These are phyloP conservation scores for Scutellaria barbata DNA, from an alignment of 257 asterid species.

Conservation along the genomic window DNA sequence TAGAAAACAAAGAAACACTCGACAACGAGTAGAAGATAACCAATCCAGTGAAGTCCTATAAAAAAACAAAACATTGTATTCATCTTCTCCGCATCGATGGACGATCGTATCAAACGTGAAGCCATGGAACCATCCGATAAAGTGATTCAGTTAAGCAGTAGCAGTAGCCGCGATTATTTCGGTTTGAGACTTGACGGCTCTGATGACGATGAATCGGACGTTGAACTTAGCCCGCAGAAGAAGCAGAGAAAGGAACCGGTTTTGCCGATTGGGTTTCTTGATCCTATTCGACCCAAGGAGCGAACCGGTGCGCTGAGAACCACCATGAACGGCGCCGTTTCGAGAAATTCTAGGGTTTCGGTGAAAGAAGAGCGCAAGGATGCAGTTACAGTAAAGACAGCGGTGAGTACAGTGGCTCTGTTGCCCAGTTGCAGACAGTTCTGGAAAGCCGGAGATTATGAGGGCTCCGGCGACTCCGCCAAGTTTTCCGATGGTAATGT, in stretches of 20 bases:
- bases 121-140: not conserved
- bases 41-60: too few species aligned
- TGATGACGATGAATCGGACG: conserved; percentile 1
- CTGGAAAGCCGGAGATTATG: conserved; percentile 85
- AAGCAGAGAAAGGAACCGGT: conserved; percentile 42
- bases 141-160: conserved; percentile 24
- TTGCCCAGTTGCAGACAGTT: conserved; percentile 55
- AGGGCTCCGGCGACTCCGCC: conserved; percentile 31
- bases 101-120: conserved; percentile 30
- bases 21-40: too few species aligned
- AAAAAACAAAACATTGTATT: too few species aligned
- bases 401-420: conserved; percentile 20
- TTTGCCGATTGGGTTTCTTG: conserved; percentile 73
- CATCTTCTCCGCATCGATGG: conserved; percentile 17
- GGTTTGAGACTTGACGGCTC: conserved; percentile 7
- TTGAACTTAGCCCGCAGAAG: conserved; percentile 33
- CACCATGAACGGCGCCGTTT: not conserved
- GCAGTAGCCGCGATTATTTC: conserved; percentile 25
- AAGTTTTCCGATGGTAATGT: conserved; percentile 34
- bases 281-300: conserved; percentile 44
- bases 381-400: not conserved
- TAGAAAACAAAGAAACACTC: too few species aligned
- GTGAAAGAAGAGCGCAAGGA: conserved; percentile 27
- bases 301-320: too few species aligned
- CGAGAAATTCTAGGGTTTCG: not conserved